phyloP scores from a whole-genome alignment of 2,329 filamentous ascomycete species.

The Cercospora sp. region DNA sequence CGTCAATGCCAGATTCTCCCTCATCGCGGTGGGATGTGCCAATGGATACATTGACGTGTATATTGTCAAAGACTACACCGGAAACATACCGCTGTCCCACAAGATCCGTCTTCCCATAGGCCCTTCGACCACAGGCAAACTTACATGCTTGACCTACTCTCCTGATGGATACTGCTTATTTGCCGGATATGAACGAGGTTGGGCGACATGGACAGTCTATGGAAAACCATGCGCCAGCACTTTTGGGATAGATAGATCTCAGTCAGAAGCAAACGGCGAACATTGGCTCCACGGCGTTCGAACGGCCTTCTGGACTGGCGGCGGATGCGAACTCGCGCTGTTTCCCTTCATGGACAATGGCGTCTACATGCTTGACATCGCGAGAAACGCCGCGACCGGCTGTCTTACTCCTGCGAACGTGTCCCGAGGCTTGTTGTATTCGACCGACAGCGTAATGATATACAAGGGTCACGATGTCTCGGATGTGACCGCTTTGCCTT shows the following conservation, averaged over 20 bases:
- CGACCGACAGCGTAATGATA: slow-evolving; percentile 82
- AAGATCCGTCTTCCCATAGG: slow-evolving; percentile 71
- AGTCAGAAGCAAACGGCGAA: slow-evolving; percentile 70
- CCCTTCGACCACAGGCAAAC: slow-evolving; percentile 63
- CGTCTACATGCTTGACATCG: slow-evolving; percentile 87
- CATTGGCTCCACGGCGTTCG: slow-evolving; percentile 79
- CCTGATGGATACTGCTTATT: slow-evolving; percentile 96
- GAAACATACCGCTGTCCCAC: slow-evolving; percentile 88
- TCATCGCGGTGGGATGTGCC: slow-evolving; percentile 81
- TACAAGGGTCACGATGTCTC: slow-evolving; percentile 92
- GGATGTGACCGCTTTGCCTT: slow-evolving; percentile 86
- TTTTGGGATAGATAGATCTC: slow-evolving; percentile 67
- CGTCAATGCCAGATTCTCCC: slow-evolving; percentile 91
- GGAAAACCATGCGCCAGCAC: slow-evolving; percentile 85
- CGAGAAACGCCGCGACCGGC: slow-evolving; percentile 86
- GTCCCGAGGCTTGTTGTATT: slow-evolving; percentile 84
- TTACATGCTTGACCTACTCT: slow-evolving; percentile 81
- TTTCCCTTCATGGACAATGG: slow-evolving; percentile 67
- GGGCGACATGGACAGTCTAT: slow-evolving; percentile 97
- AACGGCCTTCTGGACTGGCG: slow-evolving; percentile 81
- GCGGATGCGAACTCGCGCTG: slow-evolving; percentile 82
- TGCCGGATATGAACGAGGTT: slow-evolving; percentile 86
- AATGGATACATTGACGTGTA: slow-evolving; percentile 86
- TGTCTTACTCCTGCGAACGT: slow-evolving; percentile 92
- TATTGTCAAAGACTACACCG: slow-evolving; percentile 86